Conservation (phyloP, 2,329 filamentous ascomycete genomes). For the Penicillium sp. region DNA sequence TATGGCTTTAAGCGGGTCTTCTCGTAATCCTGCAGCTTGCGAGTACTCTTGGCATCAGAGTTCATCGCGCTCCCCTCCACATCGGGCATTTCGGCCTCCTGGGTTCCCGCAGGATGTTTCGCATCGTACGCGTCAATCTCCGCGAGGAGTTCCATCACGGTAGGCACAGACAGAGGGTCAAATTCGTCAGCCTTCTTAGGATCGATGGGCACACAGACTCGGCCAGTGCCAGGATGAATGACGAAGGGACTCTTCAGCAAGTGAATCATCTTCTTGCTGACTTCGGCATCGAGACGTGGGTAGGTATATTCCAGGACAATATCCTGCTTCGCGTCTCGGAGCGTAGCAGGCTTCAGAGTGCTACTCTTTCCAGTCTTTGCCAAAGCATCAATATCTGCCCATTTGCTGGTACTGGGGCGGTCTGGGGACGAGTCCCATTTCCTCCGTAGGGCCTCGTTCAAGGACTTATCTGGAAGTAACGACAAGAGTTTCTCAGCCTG, state of each 20-base stretch:
- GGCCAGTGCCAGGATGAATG: constrained; percentile 88
- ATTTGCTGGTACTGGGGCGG: constrained; percentile 76
- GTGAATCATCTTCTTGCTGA: constrained; percentile 97
- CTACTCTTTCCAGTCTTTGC: constrained; percentile 74
- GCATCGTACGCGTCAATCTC: constrained; percentile 83
- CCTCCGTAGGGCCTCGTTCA: constrained; percentile 75
- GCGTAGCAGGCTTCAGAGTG: constrained; percentile 67
- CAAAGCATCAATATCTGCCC: constrained; percentile 86
- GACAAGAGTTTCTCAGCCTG: constrained; percentile 74
- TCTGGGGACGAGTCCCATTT: constrained; percentile 88
- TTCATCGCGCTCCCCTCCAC: constrained; percentile 36
- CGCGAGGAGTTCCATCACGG: constrained; percentile 72
- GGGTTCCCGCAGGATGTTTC: constrained; percentile 24
- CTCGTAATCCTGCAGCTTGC: constrained; percentile 78
- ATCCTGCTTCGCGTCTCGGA: constrained; percentile 90
- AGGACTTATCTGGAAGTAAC: constrained; percentile 75
- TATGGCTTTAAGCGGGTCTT: constrained; percentile 95
- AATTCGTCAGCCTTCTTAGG: constrained; percentile 71
- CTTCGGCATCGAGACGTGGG: constrained; percentile 91
- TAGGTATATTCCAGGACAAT: constrained; percentile 98
- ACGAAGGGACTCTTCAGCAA: constrained; percentile 97
- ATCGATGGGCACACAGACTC: constrained; percentile 95
- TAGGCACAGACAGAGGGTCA: constrained; percentile 84
- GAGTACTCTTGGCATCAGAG: constrained; percentile 34
- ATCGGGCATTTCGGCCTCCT: constrained; percentile 44